These are phyloP conservation scores for Panellus pusillus DNA, from an alignment of 768 basidiomycete genomes.

Conservation along the genomic window DNA sequence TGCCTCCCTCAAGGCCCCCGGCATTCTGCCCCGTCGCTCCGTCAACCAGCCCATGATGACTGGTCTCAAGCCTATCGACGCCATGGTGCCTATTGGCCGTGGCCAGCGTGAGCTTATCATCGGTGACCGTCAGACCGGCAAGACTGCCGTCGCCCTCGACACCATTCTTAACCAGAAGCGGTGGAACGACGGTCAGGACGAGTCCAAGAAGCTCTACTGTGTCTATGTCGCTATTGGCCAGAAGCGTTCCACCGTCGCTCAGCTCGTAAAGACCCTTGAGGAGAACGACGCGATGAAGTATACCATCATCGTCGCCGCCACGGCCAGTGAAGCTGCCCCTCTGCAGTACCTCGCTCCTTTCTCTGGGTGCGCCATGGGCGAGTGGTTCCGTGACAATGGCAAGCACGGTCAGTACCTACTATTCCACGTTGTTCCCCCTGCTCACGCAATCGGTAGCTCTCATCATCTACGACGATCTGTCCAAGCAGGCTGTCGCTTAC, in stretches of 20 bases:
- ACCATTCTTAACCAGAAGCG: conserved; percentile 99
- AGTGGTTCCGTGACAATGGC: conserved; percentile 99
- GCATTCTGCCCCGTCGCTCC: conserved; percentile 98
- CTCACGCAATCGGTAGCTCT: conserved; percentile 53
- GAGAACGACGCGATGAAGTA: conserved; percentile 99
- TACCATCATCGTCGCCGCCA: conserved; percentile 98
- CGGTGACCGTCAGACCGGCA: conserved; percentile 99
- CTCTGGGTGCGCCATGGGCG: conserved; percentile 99
- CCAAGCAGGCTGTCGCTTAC: conserved; percentile 99
- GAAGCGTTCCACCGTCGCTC: conserved; percentile 99
- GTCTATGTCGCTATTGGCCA: conserved; percentile 99
- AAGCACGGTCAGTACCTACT: conserved; percentile 77
- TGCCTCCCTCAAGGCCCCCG: conserved; percentile 98
- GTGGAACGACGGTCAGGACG: conserved; percentile 98
- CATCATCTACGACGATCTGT: conserved; percentile 99
- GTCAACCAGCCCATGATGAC: conserved; percentile 99
- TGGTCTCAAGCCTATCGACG: conserved; percentile 99
- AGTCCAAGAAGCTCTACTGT: conserved; percentile 98
- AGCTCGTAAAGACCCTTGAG: conserved; percentile 98
- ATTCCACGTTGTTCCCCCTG: not conserved
- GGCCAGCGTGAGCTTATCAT: conserved; percentile 99
- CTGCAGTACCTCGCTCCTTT: conserved; percentile 99
- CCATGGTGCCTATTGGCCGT: conserved; percentile 99
- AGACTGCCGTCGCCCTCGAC: conserved; percentile 99
- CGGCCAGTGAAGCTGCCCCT: conserved; percentile 98